These are phyloP conservation scores for Apium graveolens DNA, from an alignment of 129 eudicot species.

Conservation along the genomic window DNA sequence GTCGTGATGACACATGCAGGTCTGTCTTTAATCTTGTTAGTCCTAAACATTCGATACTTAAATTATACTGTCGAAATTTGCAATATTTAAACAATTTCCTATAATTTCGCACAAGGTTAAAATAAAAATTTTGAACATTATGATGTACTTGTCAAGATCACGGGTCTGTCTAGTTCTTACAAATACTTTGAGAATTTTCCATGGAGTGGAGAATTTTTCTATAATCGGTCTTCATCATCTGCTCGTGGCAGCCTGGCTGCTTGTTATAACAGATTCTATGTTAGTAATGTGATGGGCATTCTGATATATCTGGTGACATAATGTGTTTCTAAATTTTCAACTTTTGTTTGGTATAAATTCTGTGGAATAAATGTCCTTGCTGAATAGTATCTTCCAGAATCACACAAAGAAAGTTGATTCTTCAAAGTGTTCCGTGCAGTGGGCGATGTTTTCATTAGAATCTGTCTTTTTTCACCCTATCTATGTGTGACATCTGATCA, in stretches of 20 bases:
- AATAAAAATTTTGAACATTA: neutral
- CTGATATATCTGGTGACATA: neutral
- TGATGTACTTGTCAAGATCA: neutral
- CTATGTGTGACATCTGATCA: neutral
- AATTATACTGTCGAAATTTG: neutral
- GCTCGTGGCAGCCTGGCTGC: neutral
- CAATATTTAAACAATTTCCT: neutral
- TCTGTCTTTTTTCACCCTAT: neutral
- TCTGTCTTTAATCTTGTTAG: slow-evolving; percentile 11
- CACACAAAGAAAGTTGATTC: neutral
- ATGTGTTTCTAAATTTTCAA: neutral
- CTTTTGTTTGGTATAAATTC: no score
- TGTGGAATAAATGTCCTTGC: neutral
- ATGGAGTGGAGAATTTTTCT: neutral
- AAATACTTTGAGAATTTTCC: neutral
- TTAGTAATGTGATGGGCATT: neutral
- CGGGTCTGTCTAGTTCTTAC: neutral
- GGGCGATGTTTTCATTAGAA: neutral
- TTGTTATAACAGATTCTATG: neutral
- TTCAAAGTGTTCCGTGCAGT: neutral
- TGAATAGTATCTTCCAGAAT: neutral
- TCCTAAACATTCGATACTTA: neutral
- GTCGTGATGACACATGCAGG: slow-evolving; percentile 88
- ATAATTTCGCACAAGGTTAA: neutral
- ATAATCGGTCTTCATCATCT: neutral